Base-by-base conservation (phyloP, 805 yeast genomes). In the Barnettozyma vustinii region DNA sequence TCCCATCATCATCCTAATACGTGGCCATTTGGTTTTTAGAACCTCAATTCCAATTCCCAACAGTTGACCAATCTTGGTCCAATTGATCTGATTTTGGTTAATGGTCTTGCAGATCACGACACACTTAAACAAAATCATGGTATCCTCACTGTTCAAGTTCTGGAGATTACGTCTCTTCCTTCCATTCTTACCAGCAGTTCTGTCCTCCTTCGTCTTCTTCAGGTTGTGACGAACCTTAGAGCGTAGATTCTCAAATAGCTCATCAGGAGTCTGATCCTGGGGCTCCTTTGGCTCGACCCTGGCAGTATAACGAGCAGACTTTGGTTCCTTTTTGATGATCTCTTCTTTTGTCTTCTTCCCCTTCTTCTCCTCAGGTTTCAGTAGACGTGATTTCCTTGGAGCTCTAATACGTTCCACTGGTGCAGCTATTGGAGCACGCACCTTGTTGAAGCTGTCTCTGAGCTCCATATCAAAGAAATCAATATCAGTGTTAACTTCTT, bases 21-120 rank as follows among this genome's bases (percentile, higher is more conserved):
- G 71, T 1, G 84, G 79, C 97, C 97, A 91, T 51, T 78, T 81
- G 45, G 79, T 77, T 53, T 74, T 75, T 25, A 84, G 65, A 10
- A 73, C 68, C 9, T 73, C 77, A 1, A 76, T 67, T 0, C 71
- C 62, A 25, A 68, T 59, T 16, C 63, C 71, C 42, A 86, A 76
- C 6, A 79, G 61, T 0, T 58, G 59, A 0, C 84, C 72, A 7
- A 90, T 80, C 33, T 72, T 64, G 0, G 73, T 74, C 85, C 95
- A 90, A 51, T 80, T 82, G 36, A 87, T 83, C 7, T 68, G 65
- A 15, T 79, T 79, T 40, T 77, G 73, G 16, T 65, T 72, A 37
- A 85, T 73, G 15, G 90, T 76, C 52, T 83, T 81, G 4, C 84
- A 77, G 18, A 87, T 82, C 12, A 85, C 79, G 13, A 84, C 84